Evolutionary conservation across 2,329 filamentous ascomycete genomes (phyloP).

Genomic region (Zasmidium angulare): DNA sequence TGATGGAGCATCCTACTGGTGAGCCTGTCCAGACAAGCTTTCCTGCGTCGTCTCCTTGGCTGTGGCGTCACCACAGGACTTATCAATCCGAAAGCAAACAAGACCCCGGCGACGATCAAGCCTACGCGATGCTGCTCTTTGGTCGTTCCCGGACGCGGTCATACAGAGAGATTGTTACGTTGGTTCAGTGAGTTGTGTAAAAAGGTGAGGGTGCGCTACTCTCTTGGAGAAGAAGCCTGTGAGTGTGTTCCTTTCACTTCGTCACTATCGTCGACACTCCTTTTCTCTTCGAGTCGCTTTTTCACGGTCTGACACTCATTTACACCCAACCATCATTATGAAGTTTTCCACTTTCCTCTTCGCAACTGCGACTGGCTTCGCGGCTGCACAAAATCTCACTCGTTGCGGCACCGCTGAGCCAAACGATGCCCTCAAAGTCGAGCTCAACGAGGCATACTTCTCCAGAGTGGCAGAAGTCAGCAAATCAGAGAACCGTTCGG

Average conservation of each 20-base stretch:
- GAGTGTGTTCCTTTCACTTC: no score
- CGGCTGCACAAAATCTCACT: conserved; percentile 17
- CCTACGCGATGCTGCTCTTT: not conserved
- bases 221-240: no score
- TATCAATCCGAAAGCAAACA: not conserved
- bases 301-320: conserved; percentile 4
- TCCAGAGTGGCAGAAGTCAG: conserved; percentile 10
- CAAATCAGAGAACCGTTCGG: conserved; percentile 5
- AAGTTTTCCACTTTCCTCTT: conserved; percentile 13
- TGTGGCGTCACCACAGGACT: not conserved
- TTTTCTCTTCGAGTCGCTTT: not conserved
- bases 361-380: conserved; percentile 12
- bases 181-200: not conserved
- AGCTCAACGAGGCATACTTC: conserved; percentile 21
- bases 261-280: not conserved
- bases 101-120: not conserved
- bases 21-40: conserved; percentile 1
- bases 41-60: not conserved
- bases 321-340: no score
- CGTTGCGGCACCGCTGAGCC: conserved; percentile 22
- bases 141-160: not conserved
- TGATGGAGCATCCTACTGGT: not conserved
- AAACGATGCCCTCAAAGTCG: conserved; percentile 13
- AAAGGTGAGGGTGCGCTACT: not conserved
- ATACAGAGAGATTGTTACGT: not conserved